A percentile compares a stretch with the other conserved stretches of the same genome.
Conservation (phyloP, 805 yeast species). For the Metschnikowia kofuensis region DNA sequence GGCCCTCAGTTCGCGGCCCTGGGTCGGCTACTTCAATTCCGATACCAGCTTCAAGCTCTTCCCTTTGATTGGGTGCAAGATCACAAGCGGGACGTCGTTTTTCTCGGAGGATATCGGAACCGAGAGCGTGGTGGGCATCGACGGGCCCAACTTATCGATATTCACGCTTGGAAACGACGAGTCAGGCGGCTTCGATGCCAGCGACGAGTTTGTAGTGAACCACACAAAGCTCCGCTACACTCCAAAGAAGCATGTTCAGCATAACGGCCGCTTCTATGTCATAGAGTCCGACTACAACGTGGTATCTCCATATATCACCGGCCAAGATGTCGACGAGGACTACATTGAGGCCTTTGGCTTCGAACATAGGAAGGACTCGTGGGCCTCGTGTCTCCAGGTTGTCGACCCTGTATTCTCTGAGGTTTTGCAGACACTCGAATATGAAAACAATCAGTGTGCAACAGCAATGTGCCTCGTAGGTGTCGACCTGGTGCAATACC, state of each 20-base stretch:
- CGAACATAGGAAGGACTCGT: constrained; percentile 22
- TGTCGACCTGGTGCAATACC: constrained; percentile 24
- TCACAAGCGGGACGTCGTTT: constrained; percentile 51
- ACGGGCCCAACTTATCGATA: constrained; percentile 50
- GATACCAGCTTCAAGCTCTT: constrained; percentile 39
- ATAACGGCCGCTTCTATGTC: constrained; percentile 26
- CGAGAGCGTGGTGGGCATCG: constrained; percentile 65
- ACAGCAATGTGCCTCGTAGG: constrained; percentile 34
- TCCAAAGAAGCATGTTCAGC: constrained; percentile 43
- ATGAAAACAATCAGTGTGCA: constrained; percentile 42
- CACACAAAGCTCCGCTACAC: constrained; percentile 46
- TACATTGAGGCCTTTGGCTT: constrained; percentile 48
- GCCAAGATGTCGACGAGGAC: constrained; percentile 27
- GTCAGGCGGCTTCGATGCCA: constrained; percentile 24
- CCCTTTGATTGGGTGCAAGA: constrained; percentile 44
- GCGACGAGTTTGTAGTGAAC: constrained; percentile 25
- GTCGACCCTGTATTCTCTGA: constrained; percentile 33
- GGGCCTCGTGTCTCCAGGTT: constrained; percentile 58
- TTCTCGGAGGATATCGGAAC: constrained; percentile 58
- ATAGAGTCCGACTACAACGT: constrained; percentile 45
- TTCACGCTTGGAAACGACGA: constrained; percentile 46
- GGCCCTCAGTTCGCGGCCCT: constrained; percentile 54
- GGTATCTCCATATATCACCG: constrained; percentile 25
- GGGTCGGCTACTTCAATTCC: constrained; percentile 46
- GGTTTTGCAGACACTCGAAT: constrained; percentile 43